A percentile compares a stretch with the other conserved stretches of the same genome.
Evolutionary conservation across 1,284 basidiomycete species (phyloP).

Genomic region (Malassezia psittaci): DNA sequence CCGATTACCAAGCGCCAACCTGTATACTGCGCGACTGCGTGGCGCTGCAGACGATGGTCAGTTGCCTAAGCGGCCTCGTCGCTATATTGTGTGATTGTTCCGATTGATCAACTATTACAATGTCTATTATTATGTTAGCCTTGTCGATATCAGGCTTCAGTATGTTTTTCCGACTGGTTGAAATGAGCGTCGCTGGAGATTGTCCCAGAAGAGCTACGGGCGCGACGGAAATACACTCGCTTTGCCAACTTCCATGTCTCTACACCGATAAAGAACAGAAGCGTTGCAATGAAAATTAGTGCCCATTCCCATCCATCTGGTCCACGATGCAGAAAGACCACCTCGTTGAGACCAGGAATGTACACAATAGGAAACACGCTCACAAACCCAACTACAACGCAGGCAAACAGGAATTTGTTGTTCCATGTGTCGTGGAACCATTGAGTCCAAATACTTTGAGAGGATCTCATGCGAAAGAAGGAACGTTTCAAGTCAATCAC

Average conservation of each 20-base stretch:
- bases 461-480: constrained; percentile 44
- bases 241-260: constrained; percentile 42
- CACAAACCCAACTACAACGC: constrained; percentile 50
- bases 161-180: too few species aligned
- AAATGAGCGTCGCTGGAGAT: too few species aligned
- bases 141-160: too few species aligned
- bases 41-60: constrained; percentile 9
- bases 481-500: constrained; percentile 42
- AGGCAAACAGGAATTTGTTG: constrained; percentile 42
- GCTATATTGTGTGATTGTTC: constrained; percentile 2
- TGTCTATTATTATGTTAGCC: too few species aligned
- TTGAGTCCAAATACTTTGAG: constrained; percentile 30
- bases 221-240: constrained; percentile 21
- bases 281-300: constrained; percentile 38
- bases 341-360: constrained; percentile 49
- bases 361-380: constrained; percentile 55
- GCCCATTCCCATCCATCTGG: constrained; percentile 45
- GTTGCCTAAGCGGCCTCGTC: background rate
- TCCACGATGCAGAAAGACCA: constrained; percentile 45
- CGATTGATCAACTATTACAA: too few species aligned
- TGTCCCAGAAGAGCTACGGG: too few species aligned
- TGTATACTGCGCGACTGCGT: constrained; percentile 16
- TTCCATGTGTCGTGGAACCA: constrained; percentile 35
- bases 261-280: constrained; percentile 37
- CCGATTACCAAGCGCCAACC: constrained; percentile 17